These are phyloP conservation scores for Oenanthe sinensis DNA, from an alignment of 129 eudicot species.

Conservation along the genomic window DNA sequence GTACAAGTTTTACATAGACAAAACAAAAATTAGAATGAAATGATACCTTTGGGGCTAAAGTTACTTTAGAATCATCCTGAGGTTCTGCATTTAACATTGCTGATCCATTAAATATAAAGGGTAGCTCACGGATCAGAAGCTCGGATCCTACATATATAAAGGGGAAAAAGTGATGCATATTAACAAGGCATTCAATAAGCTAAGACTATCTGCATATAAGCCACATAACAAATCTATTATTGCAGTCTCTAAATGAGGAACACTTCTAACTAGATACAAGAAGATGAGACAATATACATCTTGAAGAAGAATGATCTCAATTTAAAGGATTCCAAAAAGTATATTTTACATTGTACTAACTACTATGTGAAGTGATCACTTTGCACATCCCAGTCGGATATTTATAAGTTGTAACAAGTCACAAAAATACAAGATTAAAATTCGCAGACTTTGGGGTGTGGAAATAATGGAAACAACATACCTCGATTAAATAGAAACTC, in stretches of 20 bases:
- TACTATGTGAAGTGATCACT: not conserved
- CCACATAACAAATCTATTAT: conserved; percentile 1
- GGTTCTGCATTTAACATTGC: conserved; percentile 55
- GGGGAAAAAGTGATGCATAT: not conserved
- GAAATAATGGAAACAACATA: conserved; percentile 6
- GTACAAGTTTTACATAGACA: not conserved
- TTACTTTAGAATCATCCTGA: conserved; percentile 81
- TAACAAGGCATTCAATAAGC: not conserved
- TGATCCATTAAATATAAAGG: conserved; percentile 82
- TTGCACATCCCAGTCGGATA: not conserved
- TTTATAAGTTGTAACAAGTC: not conserved
- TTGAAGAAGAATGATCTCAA: not conserved
- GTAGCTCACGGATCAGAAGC: conserved; percentile 79
- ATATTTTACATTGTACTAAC: not conserved
- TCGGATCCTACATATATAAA: conserved; percentile 44
- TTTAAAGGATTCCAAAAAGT: not conserved
- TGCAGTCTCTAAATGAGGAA: not conserved
- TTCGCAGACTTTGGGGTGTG: not conserved
- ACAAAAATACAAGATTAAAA: not conserved
- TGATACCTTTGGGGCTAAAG: conserved; percentile 88
- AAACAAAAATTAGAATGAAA: not conserved
- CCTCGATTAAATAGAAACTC: conserved; percentile 61
- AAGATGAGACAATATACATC: not conserved
- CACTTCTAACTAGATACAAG: not conserved
- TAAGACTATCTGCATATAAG: not conserved